phyloP scores from a whole-genome alignment of 345 rosid genomes.

The Corymbia maculata region DNA sequence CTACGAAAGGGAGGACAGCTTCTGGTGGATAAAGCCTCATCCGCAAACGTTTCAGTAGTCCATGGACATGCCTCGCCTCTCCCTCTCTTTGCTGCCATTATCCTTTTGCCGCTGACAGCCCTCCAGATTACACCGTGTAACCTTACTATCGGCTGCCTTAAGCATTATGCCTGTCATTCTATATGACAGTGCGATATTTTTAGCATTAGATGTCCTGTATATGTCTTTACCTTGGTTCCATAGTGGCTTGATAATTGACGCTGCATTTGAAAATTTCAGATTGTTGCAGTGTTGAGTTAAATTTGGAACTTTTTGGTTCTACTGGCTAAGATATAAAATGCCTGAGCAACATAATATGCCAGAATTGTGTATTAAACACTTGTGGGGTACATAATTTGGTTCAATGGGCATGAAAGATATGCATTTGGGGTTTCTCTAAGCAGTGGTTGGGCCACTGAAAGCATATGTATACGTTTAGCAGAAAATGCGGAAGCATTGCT shows the following conservation, averaged over 20 bases:
- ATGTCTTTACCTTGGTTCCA: background rate
- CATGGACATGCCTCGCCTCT: conserved; percentile 7
- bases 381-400: background rate
- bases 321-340: background rate
- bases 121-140: background rate
- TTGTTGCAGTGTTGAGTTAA: background rate
- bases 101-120: background rate
- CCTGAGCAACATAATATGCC: background rate
- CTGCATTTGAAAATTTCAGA: background rate
- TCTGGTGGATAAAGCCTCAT: background rate
- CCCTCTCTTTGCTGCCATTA: conserved; percentile 3
- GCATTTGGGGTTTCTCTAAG: background rate
- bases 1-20: background rate
- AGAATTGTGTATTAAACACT: background rate
- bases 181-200: background rate
- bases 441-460: background rate
- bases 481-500: background rate
- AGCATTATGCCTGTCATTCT: background rate
- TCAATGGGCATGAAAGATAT: background rate
- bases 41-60: background rate
- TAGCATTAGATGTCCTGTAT: background rate
- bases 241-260: background rate
- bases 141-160: background rate
- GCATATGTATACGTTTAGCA: background rate
- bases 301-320: background rate